phyloP scores from a whole-genome alignment of 192 early-diverging fungal genomes.

The Funneliformis mosseae region DNA sequence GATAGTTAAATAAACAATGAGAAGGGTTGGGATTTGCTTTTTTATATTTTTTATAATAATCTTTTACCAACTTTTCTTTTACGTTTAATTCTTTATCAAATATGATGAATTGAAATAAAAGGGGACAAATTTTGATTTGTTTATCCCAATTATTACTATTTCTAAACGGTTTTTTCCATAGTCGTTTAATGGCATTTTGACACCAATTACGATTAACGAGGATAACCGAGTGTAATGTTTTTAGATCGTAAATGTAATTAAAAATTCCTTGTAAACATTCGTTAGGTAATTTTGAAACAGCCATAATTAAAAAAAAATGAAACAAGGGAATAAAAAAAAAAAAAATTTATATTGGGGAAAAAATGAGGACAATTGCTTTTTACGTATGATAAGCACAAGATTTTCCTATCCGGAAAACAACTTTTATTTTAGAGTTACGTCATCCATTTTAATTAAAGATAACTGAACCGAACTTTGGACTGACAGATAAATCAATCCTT shows the following conservation, averaged over 20 bases:
- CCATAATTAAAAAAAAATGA: neutral
- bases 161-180: slow-evolving; percentile 23
- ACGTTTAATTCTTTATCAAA: neutral
- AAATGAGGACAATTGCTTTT: too few species aligned
- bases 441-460: too few species aligned
- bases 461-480: too few species aligned
- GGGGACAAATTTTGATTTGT: neutral
- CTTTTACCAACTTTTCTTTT: neutral
- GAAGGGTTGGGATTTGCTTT: neutral
- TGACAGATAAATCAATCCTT: too few species aligned
- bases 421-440: too few species aligned
- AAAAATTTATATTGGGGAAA: too few species aligned
- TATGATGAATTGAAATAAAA: neutral
- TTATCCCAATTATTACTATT: neutral
- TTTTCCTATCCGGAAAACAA: too few species aligned
- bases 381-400: too few species aligned
- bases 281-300: neutral
- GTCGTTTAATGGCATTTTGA: neutral
- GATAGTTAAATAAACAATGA: neutral
- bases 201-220: slow-evolving; percentile 29
- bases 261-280: slow-evolving; percentile 13
- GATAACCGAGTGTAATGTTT: slow-evolving; percentile 10
- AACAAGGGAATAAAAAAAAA: neutral
- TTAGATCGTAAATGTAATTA: neutral
- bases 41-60: neutral